These are phyloP conservation scores for Candida sp. DNA, from an alignment of 1,139 yeast genomes.

Conservation along the genomic window DNA sequence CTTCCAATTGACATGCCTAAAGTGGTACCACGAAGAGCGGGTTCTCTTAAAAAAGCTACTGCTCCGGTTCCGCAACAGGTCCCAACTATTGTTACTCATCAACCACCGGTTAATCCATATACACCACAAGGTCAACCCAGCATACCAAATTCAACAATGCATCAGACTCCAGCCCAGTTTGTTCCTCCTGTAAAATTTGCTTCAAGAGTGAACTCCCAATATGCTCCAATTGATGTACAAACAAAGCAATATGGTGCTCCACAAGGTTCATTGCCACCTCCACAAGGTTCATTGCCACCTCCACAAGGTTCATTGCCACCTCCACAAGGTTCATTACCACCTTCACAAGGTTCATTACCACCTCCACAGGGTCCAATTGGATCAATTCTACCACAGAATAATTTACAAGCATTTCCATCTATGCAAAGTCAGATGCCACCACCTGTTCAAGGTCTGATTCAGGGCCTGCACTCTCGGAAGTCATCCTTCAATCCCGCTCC, in stretches of 20 bases:
- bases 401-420: conserved; percentile 6
- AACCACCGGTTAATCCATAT: conserved; percentile 13
- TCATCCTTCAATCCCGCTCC: conserved; percentile 3
- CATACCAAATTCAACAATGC: conserved; percentile 6
- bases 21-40: conserved; percentile 20
- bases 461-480: not conserved
- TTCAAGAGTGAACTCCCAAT: conserved; percentile 3
- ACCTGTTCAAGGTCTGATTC: conserved; percentile 4
- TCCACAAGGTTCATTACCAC: conserved; percentile 2
- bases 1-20: conserved; percentile 35
- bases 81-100: conserved; percentile 8
- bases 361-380: conserved; percentile 2
- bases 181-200: conserved; percentile 5
- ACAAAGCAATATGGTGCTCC: not conserved
- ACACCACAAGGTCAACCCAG: conserved; percentile 13
- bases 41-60: conserved; percentile 26
- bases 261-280: conserved; percentile 1
- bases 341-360: conserved; percentile 1
- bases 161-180: conserved; percentile 5
- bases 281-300: not conserved
- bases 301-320: not conserved
- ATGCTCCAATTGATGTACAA: not conserved
- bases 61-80: conserved; percentile 9
- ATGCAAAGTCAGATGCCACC: not conserved
- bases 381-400: conserved; percentile 6